Evolutionary conservation across 495 filamentous ascomycete genomes (phyloP).

Genomic region (Penicillium maclennaniae): DNA sequence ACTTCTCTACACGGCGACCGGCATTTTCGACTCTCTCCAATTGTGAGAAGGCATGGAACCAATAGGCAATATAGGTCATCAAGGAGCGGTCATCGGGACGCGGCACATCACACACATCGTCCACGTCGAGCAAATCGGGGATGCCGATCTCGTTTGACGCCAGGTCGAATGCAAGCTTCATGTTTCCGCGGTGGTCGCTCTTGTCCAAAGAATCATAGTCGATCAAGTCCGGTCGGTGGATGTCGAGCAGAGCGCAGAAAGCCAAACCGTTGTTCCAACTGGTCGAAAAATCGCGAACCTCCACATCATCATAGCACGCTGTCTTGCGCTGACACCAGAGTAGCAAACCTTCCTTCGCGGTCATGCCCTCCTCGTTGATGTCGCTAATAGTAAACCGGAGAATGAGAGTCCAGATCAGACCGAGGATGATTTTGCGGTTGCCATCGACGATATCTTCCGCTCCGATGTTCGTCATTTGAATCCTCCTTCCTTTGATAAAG

Average conservation of each 20-base stretch:
- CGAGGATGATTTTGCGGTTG: conserved; percentile 94
- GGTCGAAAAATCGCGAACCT: conserved; percentile 86
- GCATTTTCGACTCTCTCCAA: conserved; percentile 98
- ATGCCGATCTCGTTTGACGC: conserved; percentile 96
- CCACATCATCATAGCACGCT: conserved; percentile 94
- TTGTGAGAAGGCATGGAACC: conserved; percentile 99
- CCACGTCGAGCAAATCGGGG: conserved; percentile 89
- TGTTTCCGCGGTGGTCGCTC: conserved; percentile 91
- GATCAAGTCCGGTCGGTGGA: conserved; percentile 94
- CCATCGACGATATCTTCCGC: conserved; percentile 98
- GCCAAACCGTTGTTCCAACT: conserved; percentile 98
- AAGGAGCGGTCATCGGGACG: conserved; percentile 93
- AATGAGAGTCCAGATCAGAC: conserved; percentile 97
- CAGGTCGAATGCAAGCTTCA: conserved; percentile 95
- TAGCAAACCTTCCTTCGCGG: conserved; percentile 90
- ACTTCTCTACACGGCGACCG: conserved; percentile 93
- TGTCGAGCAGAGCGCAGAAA: conserved; percentile 94
- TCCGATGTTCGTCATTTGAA: conserved; percentile 97
- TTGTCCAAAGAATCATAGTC: conserved; percentile 95
- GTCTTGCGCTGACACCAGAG: conserved; percentile 99
- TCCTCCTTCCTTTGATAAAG: conserved; percentile 84
- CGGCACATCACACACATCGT: conserved; percentile 95
- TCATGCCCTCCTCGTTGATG: conserved; percentile 97
- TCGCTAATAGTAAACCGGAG: conserved; percentile 96
- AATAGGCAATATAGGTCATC: conserved; percentile 99